phyloP scores from a whole-genome alignment of 805 yeast species.

The Candida ascalaphidarum region DNA sequence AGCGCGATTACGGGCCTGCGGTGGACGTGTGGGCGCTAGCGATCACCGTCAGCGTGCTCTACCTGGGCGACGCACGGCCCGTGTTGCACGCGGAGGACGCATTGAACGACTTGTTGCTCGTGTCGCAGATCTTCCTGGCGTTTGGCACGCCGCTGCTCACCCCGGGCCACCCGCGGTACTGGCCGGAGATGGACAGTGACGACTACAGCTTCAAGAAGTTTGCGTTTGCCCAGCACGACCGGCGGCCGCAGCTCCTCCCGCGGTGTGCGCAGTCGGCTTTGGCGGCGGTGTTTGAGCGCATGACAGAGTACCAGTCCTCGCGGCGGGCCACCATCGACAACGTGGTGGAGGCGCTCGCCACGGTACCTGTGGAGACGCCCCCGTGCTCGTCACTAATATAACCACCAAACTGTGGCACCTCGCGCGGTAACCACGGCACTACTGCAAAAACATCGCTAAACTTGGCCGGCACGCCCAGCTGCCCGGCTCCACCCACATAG shows the following conservation, averaged over 20 bases:
- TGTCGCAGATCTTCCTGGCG: slow-evolving; percentile 42
- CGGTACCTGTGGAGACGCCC: too few relatives aligned
- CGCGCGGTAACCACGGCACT: too few relatives aligned
- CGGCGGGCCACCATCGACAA: too few relatives aligned
- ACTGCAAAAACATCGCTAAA: too few relatives aligned
- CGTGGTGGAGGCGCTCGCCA: too few relatives aligned
- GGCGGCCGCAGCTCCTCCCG: slow-evolving; percentile 25
- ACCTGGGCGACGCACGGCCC: slow-evolving; percentile 21
- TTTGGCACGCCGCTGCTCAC: slow-evolving; percentile 58
- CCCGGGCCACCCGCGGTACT: too few relatives aligned
- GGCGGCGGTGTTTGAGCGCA: slow-evolving; percentile 3
- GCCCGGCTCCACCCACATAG: too few relatives aligned
- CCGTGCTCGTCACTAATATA: too few relatives aligned
- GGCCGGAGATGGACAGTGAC: slow-evolving; percentile 27
- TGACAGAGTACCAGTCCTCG: slow-evolving; percentile 4
- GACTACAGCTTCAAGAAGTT: slow-evolving; percentile 22
- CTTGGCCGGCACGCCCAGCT: too few relatives aligned
- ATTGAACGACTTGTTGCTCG: slow-evolving; percentile 49
- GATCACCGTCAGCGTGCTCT: slow-evolving; percentile 47
- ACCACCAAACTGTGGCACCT: too few relatives aligned
- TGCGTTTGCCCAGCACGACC: slow-evolving; percentile 7
- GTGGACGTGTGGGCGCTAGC: slow-evolving; percentile 74
- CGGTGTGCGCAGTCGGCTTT: slow-evolving; percentile 12
- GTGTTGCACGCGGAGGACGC: slow-evolving; percentile 22
- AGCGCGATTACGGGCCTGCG: slow-evolving; percentile 41